These are phyloP conservation scores for Erodium texanum DNA, from an alignment of 441 rosid species.

Conservation along the genomic window DNA sequence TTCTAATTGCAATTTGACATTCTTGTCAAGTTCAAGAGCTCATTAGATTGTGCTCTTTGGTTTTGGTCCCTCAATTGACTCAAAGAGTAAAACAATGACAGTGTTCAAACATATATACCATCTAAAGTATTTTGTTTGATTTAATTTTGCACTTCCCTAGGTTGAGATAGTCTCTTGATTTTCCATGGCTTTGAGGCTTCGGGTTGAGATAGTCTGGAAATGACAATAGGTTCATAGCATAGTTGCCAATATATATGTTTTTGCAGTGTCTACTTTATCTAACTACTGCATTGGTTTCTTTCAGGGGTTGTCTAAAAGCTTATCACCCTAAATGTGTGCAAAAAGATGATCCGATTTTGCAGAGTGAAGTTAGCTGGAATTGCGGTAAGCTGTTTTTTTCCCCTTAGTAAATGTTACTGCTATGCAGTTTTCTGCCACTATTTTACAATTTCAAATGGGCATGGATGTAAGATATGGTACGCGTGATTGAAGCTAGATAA, in stretches of 20 bases:
- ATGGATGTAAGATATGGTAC: not conserved
- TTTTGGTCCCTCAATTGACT: not conserved
- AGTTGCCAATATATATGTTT: not conserved
- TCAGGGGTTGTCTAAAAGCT: slow-evolving; percentile 47
- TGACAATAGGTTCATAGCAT: not conserved
- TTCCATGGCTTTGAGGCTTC: not conserved
- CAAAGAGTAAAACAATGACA: not conserved
- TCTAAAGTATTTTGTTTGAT: not conserved
- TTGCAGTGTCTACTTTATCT: not conserved
- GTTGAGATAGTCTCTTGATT: not conserved
- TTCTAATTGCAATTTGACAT: not conserved
- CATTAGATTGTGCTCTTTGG: not conserved
- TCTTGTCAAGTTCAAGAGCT: not conserved
- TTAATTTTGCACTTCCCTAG: not conserved
- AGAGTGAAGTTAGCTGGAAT: slow-evolving; percentile 29
- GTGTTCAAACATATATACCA: not conserved
- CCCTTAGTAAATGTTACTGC: not conserved
- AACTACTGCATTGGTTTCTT: not conserved
- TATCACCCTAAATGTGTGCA: slow-evolving; percentile 42
- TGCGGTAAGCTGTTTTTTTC: slow-evolving; percentile 34
- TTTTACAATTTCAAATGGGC: not conserved
- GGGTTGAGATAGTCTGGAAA: not conserved
- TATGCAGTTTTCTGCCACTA: not conserved
- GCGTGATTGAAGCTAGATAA: not conserved
- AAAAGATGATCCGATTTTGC: slow-evolving; percentile 22